A percentile compares a stretch with the other conserved stretches of the same genome.
These are phyloP conservation scores for Glebionis coronaria DNA, from an alignment of 129 eudicot species.

Conservation along the genomic window DNA sequence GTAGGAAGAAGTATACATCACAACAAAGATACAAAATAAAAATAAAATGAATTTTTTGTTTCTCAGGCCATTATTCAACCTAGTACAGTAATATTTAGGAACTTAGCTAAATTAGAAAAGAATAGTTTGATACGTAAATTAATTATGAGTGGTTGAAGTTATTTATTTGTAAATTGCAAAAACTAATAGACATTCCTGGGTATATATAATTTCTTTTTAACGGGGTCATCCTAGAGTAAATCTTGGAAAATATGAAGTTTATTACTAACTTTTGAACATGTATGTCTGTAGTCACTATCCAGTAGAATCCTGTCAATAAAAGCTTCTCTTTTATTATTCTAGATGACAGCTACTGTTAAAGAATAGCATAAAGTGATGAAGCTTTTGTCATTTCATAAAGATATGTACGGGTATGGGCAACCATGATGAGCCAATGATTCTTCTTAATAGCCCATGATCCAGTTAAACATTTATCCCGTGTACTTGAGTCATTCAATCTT, in stretches of 20 bases:
- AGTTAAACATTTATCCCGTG: slow-evolving; percentile 11
- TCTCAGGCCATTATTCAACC: too few relatives aligned
- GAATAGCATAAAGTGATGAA: slow-evolving; percentile 29
- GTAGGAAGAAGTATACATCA: not conserved
- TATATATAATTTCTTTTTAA: not conserved
- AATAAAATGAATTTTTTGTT: too few relatives aligned
- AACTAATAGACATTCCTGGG: too few relatives aligned
- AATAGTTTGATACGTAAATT: too few relatives aligned
- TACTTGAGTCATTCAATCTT: slow-evolving; percentile 20
- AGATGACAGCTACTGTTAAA: slow-evolving; percentile 30
- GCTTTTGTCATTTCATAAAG: slow-evolving; percentile 37
- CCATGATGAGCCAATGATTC: slow-evolving; percentile 30
- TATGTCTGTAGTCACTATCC: slow-evolving; percentile 22
- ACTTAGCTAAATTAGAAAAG: too few relatives aligned
- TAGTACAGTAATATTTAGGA: too few relatives aligned
- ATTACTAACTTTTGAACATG: slow-evolving; percentile 11
- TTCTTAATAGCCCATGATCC: slow-evolving; percentile 24
- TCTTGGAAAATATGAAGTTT: slow-evolving; percentile 11
- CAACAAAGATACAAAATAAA: too few relatives aligned
- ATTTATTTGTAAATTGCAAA: too few relatives aligned
- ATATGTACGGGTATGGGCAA: slow-evolving; percentile 33
- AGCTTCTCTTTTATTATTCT: slow-evolving; percentile 18
- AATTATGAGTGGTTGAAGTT: too few relatives aligned
- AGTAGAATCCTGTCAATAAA: slow-evolving; percentile 25
- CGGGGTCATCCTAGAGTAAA: slow-evolving; percentile 4